Conservation (phyloP, 495 filamentous ascomycete genomes). For the Lindgomyces ingoldianus region DNA sequence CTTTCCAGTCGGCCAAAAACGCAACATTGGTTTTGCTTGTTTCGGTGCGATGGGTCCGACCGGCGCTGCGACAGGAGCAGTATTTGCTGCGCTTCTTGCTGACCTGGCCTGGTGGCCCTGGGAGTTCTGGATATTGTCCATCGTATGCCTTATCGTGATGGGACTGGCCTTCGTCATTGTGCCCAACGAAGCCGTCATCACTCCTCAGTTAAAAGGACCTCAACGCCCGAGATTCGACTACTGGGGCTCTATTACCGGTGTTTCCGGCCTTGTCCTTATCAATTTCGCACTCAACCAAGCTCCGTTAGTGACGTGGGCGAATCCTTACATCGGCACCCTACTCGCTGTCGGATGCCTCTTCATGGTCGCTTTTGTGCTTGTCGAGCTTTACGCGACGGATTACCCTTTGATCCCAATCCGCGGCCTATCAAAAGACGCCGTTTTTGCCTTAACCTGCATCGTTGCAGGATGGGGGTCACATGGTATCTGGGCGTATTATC, state of each 20-base stretch:
- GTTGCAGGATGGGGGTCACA: slow-evolving; percentile 52
- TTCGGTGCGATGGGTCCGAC: slow-evolving; percentile 37
- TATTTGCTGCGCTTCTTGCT: slow-evolving; percentile 34
- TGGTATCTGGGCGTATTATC: slow-evolving; percentile 55
- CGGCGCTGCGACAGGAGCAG: slow-evolving; percentile 32
- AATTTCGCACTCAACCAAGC: slow-evolving; percentile 59
- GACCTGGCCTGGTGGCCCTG: slow-evolving; percentile 40
- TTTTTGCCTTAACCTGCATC: slow-evolving; percentile 52
- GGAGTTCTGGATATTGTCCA: slow-evolving; percentile 34
- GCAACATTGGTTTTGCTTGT: slow-evolving; percentile 36
- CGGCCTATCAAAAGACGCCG: slow-evolving; percentile 46
- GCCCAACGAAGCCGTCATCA: slow-evolving; percentile 24
- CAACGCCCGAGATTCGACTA: slow-evolving; percentile 26
- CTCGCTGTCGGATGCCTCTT: slow-evolving; percentile 52
- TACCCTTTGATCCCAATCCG: slow-evolving; percentile 53
- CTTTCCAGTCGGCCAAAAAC: slow-evolving; percentile 41
- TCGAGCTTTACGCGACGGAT: slow-evolving; percentile 47
- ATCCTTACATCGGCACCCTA: slow-evolving; percentile 51
- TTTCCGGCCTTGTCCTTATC: slow-evolving; percentile 48
- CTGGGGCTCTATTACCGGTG: slow-evolving; percentile 39
- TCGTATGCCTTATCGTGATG: slow-evolving; percentile 29
- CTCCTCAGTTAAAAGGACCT: not conserved
- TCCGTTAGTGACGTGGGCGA: slow-evolving; percentile 51
- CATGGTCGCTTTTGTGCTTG: slow-evolving; percentile 47
- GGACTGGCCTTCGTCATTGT: slow-evolving; percentile 36